These are phyloP conservation scores for Trichophyton mentagrophytes DNA, from an alignment of 2,329 filamentous ascomycete genomes.

Conservation along the genomic window DNA sequence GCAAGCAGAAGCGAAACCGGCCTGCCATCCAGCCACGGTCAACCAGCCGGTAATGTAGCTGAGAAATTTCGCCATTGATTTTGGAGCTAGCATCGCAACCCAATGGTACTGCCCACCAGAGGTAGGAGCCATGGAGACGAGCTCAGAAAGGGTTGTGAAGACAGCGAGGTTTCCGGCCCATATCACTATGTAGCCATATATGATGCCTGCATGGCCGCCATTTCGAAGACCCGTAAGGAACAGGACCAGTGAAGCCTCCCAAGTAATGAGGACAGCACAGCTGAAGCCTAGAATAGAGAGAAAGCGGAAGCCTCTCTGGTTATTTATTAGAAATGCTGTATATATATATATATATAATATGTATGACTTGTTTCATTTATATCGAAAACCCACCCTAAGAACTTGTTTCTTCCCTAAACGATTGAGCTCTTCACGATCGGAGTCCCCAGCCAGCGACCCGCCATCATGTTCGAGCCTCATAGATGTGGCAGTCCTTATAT, in stretches of 20 bases:
- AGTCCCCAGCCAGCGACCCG: constrained; percentile 7
- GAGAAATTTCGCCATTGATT: constrained; percentile 23
- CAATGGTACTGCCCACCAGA: constrained; percentile 32
- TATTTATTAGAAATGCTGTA: background rate
- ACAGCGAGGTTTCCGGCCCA: constrained; percentile 27
- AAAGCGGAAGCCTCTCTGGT: constrained; percentile 21
- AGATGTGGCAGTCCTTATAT: background rate
- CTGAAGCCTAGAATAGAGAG: constrained; percentile 29
- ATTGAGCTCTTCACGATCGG: constrained; percentile 26
- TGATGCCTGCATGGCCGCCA: constrained; percentile 26
- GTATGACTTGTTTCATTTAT: background rate
- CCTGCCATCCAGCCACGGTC: constrained; percentile 28
- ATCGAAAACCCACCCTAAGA: constrained; percentile 23
- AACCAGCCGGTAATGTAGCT: constrained; percentile 31
- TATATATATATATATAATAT: background rate
- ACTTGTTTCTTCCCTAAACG: constrained; percentile 33
- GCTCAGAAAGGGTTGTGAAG: constrained; percentile 30
- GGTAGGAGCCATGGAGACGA: constrained; percentile 30
- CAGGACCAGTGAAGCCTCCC: constrained; percentile 20
- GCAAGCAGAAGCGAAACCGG: constrained; percentile 23
- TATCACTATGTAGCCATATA: constrained; percentile 27
- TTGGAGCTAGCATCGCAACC: constrained; percentile 28
- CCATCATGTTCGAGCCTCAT: background rate
- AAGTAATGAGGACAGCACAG: constrained; percentile 27
- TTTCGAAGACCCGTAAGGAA: constrained; percentile 18